These are phyloP conservation scores for Pezicula neosporulosa DNA, from an alignment of 2,329 filamentous ascomycete species.

Conservation along the genomic window DNA sequence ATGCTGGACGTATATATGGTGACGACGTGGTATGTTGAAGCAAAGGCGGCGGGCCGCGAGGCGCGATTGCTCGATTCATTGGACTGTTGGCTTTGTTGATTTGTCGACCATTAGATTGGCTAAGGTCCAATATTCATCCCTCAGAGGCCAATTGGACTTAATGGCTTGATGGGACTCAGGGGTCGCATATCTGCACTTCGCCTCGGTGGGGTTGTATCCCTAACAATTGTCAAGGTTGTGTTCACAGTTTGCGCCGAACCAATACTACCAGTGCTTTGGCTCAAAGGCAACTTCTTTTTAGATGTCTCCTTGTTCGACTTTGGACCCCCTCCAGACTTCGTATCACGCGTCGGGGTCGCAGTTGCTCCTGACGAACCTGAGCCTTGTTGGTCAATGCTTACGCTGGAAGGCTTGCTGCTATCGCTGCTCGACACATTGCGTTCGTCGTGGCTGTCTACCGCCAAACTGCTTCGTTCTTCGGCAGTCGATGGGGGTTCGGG, in stretches of 20 bases:
- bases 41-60: background rate
- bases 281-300: conserved; percentile 42
- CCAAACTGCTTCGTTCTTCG: conserved; percentile 24
- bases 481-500: conserved; percentile 45
- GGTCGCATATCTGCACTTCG: conserved; percentile 32
- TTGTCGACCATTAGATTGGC: background rate
- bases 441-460: conserved; percentile 42
- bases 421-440: conserved; percentile 62
- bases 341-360: background rate
- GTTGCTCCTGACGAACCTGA: background rate
- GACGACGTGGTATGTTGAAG: background rate
- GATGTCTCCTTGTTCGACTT: conserved; percentile 30
- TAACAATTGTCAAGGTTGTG: conserved; percentile 22
- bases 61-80: background rate
- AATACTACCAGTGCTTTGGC: conserved; percentile 24
- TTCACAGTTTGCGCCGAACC: conserved; percentile 13
- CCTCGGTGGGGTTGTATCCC: conserved; percentile 18
- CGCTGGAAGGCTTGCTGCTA: conserved; percentile 50
- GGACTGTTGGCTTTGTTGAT: background rate
- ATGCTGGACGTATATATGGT: background rate
- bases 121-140: background rate
- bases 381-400: conserved; percentile 12
- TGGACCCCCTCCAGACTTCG: conserved; percentile 8
- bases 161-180: conserved; percentile 62
- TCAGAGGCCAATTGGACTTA: conserved; percentile 57